A percentile compares a stretch with the other conserved stretches of the same genome.
These are phyloP conservation scores for Juncus effusus DNA, from an alignment of 176 grass and related monocot species.

Conservation along the genomic window DNA sequence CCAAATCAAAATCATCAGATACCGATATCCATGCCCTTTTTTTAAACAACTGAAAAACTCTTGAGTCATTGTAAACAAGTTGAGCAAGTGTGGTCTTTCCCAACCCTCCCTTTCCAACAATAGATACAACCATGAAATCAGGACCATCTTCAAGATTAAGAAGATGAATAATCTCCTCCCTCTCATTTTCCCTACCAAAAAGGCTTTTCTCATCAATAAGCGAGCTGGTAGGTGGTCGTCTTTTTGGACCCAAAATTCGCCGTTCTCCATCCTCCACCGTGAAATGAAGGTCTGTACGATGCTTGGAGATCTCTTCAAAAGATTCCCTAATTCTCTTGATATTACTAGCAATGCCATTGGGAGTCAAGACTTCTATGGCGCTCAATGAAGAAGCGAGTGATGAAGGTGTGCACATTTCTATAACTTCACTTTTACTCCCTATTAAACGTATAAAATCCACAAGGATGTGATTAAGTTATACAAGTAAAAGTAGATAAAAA, in stretches of 20 bases:
- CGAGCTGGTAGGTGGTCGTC: background rate
- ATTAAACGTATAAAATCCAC: too few species aligned
- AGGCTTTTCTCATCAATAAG: background rate
- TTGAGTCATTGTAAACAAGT: constrained; percentile 17
- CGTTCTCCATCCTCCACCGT: background rate
- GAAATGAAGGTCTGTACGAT: too few species aligned
- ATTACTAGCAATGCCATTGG: too few species aligned
- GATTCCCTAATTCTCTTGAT: too few species aligned
- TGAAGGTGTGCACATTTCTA: too few species aligned
- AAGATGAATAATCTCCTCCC: background rate
- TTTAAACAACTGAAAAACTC: background rate
- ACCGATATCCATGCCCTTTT: constrained; percentile 30
- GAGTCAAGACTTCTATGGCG: too few species aligned
- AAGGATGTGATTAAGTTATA: too few species aligned
- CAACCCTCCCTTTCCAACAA: constrained; percentile 23
- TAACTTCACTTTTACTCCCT: too few species aligned
- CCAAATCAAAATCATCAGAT: constrained; percentile 6
- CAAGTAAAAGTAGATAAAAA: too few species aligned
- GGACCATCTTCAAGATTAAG: background rate
- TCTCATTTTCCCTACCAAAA: background rate
- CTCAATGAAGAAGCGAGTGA: too few species aligned
- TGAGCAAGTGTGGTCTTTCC: constrained; percentile 30
- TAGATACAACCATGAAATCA: constrained; percentile 4
- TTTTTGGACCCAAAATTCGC: background rate
- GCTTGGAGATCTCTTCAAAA: too few species aligned